A percentile compares a stretch with the other conserved stretches of the same genome.
Evolutionary conservation across 208 protist genomes (phyloP).

Genomic region (Trypanosoma vivax): DNA sequence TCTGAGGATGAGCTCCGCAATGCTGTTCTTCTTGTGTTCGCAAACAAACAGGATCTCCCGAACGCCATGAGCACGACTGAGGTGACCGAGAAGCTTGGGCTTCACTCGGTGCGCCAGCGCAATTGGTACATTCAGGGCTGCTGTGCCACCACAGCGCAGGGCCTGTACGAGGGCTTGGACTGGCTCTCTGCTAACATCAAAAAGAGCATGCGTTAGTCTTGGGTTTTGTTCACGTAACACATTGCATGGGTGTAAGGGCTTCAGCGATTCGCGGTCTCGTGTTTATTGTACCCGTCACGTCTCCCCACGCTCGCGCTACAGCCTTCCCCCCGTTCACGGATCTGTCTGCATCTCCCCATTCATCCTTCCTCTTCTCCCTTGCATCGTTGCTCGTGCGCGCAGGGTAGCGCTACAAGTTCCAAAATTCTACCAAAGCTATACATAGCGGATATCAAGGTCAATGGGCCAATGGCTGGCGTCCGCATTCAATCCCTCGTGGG

Average conservation of each 20-base stretch:
- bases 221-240: neutral
- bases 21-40: constrained; percentile 95
- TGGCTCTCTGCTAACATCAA: constrained; percentile 2
- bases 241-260: neutral
- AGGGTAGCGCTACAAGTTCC: too few species aligned
- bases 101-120: constrained; percentile 89
- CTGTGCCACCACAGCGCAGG: constrained; percentile 88
- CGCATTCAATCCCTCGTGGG: constrained; percentile 83
- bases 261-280: neutral
- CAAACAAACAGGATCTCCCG: constrained; percentile 99
- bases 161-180: constrained; percentile 86
- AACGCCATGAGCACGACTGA: constrained; percentile 96
- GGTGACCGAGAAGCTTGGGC: constrained; percentile 94
- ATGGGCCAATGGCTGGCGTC: constrained; percentile 44
- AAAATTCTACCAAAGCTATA: too few species aligned
- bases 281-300: constrained; percentile 2
- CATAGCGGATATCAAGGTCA: neutral
- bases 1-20: constrained; percentile 96
- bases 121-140: constrained; percentile 92
- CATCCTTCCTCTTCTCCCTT: too few species aligned
- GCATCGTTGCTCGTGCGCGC: too few species aligned
- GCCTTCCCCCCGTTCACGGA: too few species aligned
- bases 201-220: constrained; percentile 3
- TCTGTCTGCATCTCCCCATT: too few species aligned
- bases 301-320: constrained; percentile 1